A percentile compares a stretch with the other conserved stretches of the same genome.
Conservation (phyloP, 2,329 filamentous ascomycete genomes). For the Cadophora sp. region DNA sequence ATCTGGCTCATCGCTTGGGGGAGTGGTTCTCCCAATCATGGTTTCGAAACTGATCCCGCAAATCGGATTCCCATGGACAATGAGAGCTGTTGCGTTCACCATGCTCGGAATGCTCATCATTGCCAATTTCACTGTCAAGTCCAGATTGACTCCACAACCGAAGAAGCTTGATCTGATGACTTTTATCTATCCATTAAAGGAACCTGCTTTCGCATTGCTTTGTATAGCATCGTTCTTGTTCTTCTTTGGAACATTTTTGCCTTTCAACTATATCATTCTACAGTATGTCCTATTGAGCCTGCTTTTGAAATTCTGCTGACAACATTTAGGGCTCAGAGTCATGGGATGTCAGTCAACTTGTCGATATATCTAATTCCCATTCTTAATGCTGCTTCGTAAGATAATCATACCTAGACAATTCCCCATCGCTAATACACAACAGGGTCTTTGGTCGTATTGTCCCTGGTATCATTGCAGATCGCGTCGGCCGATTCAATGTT, state of each 20-base stretch:
- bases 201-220: constrained; percentile 49
- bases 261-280: constrained; percentile 55
- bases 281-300: constrained; percentile 42
- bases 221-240: constrained; percentile 52
- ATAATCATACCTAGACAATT: not conserved
- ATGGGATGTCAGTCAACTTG: constrained; percentile 56
- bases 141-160: constrained; percentile 53
- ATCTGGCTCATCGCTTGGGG: constrained; percentile 57
- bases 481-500: constrained; percentile 60
- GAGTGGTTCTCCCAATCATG: constrained; percentile 68
- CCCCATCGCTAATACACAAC: constrained; percentile 25
- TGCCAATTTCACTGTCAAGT: constrained; percentile 59
- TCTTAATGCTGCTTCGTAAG: constrained; percentile 55
- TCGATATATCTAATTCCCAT: constrained; percentile 61
- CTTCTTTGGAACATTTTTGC: constrained; percentile 60
- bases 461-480: constrained; percentile 60
- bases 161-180: constrained; percentile 45
- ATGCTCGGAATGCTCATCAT: constrained; percentile 61
- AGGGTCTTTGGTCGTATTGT: constrained; percentile 62
- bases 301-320: constrained; percentile 17
- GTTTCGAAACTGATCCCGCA: constrained; percentile 58
- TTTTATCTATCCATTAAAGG: constrained; percentile 48
- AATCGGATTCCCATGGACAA: constrained; percentile 63
- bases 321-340: constrained; percentile 50
- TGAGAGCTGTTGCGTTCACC: constrained; percentile 62